Conservation (phyloP, 1,139 yeast genomes). For the Pichia sp. region DNA sequence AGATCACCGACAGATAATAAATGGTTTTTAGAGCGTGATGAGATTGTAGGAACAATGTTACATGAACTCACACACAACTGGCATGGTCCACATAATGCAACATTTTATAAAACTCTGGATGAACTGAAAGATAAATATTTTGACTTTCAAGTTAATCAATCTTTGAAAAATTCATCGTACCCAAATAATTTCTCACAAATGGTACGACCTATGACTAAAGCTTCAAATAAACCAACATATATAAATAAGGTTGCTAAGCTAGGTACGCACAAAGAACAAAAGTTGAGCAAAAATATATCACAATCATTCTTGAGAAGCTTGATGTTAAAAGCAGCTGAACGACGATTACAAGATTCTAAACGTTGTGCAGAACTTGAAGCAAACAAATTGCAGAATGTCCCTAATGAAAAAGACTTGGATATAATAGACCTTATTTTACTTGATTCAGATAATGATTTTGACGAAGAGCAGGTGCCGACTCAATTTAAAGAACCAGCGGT, state of each 20-base stretch:
- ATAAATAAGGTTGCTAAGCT: constrained; percentile 12
- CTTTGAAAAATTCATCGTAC: constrained; percentile 20
- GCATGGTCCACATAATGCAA: constrained; percentile 72
- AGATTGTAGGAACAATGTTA: constrained; percentile 72
- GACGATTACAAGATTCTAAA: constrained; percentile 51
- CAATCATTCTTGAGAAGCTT: constrained; percentile 34
- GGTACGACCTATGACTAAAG: neutral
- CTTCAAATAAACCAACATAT: neutral
- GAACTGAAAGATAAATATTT: constrained; percentile 55
- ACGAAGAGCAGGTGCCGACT: neutral
- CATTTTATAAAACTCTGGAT: constrained; percentile 62
- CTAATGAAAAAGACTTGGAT: constrained; percentile 35
- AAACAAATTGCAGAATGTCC: constrained; percentile 15
- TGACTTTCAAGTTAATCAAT: constrained; percentile 42
- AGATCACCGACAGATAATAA: constrained; percentile 52
- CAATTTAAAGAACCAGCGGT: neutral
- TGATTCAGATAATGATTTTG: constrained; percentile 10
- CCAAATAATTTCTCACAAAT: constrained; percentile 10
- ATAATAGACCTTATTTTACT: constrained; percentile 29
- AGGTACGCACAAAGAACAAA: constrained; percentile 26
- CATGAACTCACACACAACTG: constrained; percentile 85
- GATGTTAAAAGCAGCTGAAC: constrained; percentile 62
- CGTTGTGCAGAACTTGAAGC: constrained; percentile 38
- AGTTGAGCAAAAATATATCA: neutral
- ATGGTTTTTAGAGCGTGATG: constrained; percentile 60